Conservation (phyloP, 257 asterid species). For the Coffea canephora region DNA sequence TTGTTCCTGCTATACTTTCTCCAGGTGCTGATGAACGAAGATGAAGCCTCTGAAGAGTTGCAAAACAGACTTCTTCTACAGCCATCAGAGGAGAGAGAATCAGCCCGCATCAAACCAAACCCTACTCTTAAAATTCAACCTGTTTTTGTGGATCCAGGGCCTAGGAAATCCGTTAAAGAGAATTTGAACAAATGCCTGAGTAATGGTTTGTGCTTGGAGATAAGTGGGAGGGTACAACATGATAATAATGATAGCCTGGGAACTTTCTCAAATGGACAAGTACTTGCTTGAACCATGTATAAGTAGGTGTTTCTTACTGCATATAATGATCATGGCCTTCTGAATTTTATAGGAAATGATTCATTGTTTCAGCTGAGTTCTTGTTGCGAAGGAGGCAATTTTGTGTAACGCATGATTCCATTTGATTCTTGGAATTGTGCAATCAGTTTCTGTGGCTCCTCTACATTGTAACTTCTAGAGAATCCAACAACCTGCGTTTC, state of each 20-base stretch:
- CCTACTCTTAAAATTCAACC: constrained; percentile 76
- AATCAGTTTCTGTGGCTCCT: background rate
- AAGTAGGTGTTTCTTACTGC: background rate
- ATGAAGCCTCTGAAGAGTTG: constrained; percentile 63
- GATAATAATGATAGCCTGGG: constrained; percentile 24
- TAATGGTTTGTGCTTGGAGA: constrained; percentile 76
- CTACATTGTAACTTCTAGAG: background rate
- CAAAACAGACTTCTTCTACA: constrained; percentile 58
- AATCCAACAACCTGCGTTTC: background rate
- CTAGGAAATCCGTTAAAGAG: constrained; percentile 49
- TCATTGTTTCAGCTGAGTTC: background rate
- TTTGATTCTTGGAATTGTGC: background rate
- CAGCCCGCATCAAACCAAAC: constrained; percentile 68
- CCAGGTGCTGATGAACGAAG: constrained; percentile 87
- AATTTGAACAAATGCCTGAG: constrained; percentile 31
- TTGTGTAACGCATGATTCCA: background rate
- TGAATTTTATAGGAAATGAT: background rate
- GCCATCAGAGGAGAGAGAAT: constrained; percentile 59
- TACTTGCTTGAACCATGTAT: background rate
- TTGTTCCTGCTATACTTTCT: background rate
- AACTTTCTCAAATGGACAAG: background rate
- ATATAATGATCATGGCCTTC: background rate
- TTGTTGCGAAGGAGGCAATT: background rate
- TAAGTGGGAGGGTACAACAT: constrained; percentile 89
- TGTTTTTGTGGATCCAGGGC: constrained; percentile 71